Percentiles rank a stretch among this genome's conserved stretches.
Evolutionary conservation across 495 filamentous ascomycete genomes (phyloP).

Genomic region (Penicillium coffeae): DNA sequence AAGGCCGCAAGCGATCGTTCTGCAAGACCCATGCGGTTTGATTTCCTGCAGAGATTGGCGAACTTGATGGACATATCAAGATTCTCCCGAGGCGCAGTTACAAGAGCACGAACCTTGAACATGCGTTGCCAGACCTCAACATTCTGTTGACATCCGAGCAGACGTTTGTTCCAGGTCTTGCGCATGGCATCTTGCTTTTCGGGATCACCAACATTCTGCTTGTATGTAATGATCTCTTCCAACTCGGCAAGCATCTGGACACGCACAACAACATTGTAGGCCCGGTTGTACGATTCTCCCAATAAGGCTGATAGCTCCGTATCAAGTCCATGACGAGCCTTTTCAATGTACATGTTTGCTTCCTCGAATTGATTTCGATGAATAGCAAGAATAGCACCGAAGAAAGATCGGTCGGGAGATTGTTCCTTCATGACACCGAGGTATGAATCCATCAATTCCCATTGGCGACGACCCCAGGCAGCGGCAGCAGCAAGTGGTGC

Average conservation of each 20-base stretch:
- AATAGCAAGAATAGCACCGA: slow-evolving; percentile 88
- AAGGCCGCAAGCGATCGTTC: slow-evolving; percentile 88
- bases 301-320: slow-evolving; percentile 92
- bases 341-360: slow-evolving; percentile 78
- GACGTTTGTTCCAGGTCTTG: slow-evolving; percentile 87
- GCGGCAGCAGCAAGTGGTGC: slow-evolving; percentile 91
- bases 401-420: slow-evolving; percentile 93
- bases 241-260: slow-evolving; percentile 98
- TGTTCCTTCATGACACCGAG: slow-evolving; percentile 88
- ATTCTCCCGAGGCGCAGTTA: slow-evolving; percentile 86
- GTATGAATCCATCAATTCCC: slow-evolving; percentile 97
- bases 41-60: slow-evolving; percentile 94
- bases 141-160: slow-evolving; percentile 93
- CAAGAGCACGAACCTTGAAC: slow-evolving; percentile 89
- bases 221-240: slow-evolving; percentile 96
- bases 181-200: slow-evolving; percentile 89
- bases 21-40: slow-evolving; percentile 88
- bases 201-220: slow-evolving; percentile 72
- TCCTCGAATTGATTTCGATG: slow-evolving; percentile 94
- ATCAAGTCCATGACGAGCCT: slow-evolving; percentile 88
- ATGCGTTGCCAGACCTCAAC: slow-evolving; percentile 98
- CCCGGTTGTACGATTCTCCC: slow-evolving; percentile 93
- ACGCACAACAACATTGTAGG: slow-evolving; percentile 91
- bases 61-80: slow-evolving; percentile 99
- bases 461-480: slow-evolving; percentile 95